Percentiles rank a stretch among this genome's conserved stretches.
Conservation (phyloP, 108 stramenopile genomes). For the Skeletonema marinoi region DNA sequence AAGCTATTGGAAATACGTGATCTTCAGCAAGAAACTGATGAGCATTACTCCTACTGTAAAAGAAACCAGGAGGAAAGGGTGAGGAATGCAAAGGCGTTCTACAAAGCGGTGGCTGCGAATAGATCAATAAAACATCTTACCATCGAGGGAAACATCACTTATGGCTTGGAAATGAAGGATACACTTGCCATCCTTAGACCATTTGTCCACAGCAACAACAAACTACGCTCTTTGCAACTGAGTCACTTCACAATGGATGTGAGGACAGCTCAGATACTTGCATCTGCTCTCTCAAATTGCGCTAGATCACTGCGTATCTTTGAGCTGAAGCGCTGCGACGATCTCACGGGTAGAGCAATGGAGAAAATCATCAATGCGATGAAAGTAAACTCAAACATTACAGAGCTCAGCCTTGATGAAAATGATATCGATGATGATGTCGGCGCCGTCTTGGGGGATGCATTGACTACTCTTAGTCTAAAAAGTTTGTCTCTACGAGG, state of each 20-base stretch:
- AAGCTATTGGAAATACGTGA: background rate
- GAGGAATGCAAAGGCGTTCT: slow-evolving; percentile 4
- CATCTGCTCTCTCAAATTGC: background rate
- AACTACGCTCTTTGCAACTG: background rate
- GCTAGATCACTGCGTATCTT: background rate
- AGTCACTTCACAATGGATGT: background rate
- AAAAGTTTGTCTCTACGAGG: background rate
- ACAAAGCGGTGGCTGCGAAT: background rate
- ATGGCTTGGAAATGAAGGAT: slow-evolving; percentile 2
- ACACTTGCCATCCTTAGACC: background rate
- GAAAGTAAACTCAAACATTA: background rate
- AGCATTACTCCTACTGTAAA: background rate
- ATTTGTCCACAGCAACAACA: background rate
- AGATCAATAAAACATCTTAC: background rate
- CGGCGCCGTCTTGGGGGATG: background rate
- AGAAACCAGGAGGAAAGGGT: background rate
- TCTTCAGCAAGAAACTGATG: background rate
- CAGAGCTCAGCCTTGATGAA: background rate
- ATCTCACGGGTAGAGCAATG: background rate
- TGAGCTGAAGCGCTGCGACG: background rate
- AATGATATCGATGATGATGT: background rate
- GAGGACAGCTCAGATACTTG: slow-evolving; percentile 3
- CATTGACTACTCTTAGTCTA: background rate
- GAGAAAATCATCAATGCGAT: background rate
- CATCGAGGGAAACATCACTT: slow-evolving; percentile 1